phyloP scores from a whole-genome alignment of 495 filamentous ascomycete genomes.

The Umbilicaria muhlenbergii region DNA sequence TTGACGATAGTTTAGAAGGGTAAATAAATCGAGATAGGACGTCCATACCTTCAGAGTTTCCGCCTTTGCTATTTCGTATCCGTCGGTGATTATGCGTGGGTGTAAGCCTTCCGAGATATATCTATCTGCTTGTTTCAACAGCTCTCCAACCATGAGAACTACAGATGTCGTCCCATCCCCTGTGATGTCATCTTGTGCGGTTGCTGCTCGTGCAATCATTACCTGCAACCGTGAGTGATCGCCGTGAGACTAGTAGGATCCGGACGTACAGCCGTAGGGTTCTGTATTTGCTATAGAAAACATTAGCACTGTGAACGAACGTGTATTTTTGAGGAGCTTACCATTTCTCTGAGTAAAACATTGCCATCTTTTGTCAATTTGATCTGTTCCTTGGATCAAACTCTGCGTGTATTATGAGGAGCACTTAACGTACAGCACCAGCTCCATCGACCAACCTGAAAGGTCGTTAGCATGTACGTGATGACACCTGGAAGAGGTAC shows the following conservation, averaged over 20 bases:
- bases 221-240: conserved; percentile 33
- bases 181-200: conserved; percentile 95
- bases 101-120: conserved; percentile 90
- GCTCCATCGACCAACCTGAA: conserved; percentile 85
- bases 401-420: not conserved
- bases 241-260: conserved; percentile 9
- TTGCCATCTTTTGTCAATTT: conserved; percentile 99
- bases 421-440: conserved; percentile 52
- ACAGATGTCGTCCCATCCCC: conserved; percentile 97
- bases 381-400: conserved; percentile 43
- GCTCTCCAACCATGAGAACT: conserved; percentile 86
- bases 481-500: conserved; percentile 1
- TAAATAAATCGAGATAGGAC: conserved; percentile 3
- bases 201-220: conserved; percentile 97
- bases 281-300: conserved; percentile 51
- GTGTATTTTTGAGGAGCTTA: conserved; percentile 23
- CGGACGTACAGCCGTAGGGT: conserved; percentile 61
- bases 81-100: conserved; percentile 91
- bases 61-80: conserved; percentile 90
- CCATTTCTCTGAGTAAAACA: conserved; percentile 92
- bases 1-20: conserved; percentile 3
- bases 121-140: conserved; percentile 92
- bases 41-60: conserved; percentile 68
- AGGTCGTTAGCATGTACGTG: conserved; percentile 17
- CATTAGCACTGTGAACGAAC: conserved; percentile 20